Percentiles rank a stretch among this genome's conserved stretches.
phyloP scores from a whole-genome alignment of 306 rosid genomes.

The Adenanthera pavonina region DNA sequence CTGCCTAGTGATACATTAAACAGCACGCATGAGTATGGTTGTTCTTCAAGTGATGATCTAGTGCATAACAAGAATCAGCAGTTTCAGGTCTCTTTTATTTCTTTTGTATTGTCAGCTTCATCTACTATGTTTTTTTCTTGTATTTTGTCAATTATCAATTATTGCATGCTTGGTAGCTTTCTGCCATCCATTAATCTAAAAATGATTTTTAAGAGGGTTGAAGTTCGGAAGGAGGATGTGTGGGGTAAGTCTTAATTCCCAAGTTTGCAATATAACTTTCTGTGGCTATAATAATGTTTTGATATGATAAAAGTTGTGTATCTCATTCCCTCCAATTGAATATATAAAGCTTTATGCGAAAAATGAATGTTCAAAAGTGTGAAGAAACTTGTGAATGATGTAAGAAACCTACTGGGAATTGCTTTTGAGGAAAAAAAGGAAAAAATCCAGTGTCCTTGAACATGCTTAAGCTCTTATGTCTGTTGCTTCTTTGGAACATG shows the following conservation, averaged over 20 bases:
- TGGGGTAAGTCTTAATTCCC: background rate
- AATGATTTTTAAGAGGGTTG: conserved; percentile 9
- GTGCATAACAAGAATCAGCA: conserved; percentile 45
- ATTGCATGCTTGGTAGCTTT: conserved; percentile 11
- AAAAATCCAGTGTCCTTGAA: background rate
- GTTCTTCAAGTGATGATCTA: conserved; percentile 51
- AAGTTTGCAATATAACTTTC: conserved; percentile 8
- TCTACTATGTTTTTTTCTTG: background rate
- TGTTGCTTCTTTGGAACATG: background rate
- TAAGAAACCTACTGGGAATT: background rate
- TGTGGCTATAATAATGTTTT: background rate
- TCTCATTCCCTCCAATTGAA: background rate
- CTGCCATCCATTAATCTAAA: conserved; percentile 22
- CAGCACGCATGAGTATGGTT: conserved; percentile 22
- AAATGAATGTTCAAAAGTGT: background rate
- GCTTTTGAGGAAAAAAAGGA: background rate
- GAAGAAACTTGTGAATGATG: background rate
- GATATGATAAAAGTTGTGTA: background rate
- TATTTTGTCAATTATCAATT: background rate
- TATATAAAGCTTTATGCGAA: background rate
- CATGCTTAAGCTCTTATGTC: background rate
- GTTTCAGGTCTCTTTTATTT: conserved; percentile 62
- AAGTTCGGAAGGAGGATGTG: background rate
- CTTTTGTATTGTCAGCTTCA: conserved; percentile 27
- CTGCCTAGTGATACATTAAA: conserved; percentile 42